phyloP scores from a whole-genome alignment of 2,329 filamentous ascomycete genomes.

The Aspergillus piperis region DNA sequence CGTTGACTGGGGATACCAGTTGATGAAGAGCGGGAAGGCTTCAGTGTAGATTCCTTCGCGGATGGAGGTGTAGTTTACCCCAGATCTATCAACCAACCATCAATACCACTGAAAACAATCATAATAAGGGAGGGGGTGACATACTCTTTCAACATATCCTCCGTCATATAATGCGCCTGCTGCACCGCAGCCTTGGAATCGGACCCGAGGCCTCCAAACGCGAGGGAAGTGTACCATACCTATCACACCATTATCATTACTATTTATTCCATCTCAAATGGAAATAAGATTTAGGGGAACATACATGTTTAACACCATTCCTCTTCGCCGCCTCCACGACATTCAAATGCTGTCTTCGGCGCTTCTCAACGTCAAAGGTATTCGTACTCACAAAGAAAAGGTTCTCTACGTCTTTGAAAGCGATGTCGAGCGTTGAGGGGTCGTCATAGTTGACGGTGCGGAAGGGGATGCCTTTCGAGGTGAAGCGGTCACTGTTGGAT shows the following conservation, averaged over 20 bases:
- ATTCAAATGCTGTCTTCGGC: slow-evolving; percentile 49
- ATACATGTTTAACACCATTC: slow-evolving; percentile 54
- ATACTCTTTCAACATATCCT: slow-evolving; percentile 51
- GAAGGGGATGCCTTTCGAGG: slow-evolving; percentile 50
- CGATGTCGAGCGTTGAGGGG: slow-evolving; percentile 46
- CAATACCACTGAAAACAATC: no score
- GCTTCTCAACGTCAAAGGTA: slow-evolving; percentile 50
- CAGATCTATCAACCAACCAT: slow-evolving; percentile 18
- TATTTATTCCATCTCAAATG: neutral
- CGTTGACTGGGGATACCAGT: slow-evolving; percentile 39
- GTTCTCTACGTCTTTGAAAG: slow-evolving; percentile 55
- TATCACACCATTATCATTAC: slow-evolving; percentile 14
- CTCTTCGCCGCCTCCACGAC: slow-evolving; percentile 57
- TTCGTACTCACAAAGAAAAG: slow-evolving; percentile 61
- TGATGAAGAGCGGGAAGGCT: slow-evolving; percentile 61
- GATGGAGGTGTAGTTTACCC: slow-evolving; percentile 55
- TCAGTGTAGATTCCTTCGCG: slow-evolving; percentile 63
- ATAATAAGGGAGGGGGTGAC: neutral
- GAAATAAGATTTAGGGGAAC: neutral
- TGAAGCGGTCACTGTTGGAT: slow-evolving; percentile 42
- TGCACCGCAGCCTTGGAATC: slow-evolving; percentile 55
- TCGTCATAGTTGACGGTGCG: slow-evolving; percentile 57
- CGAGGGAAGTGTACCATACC: slow-evolving; percentile 61
- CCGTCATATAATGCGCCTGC: slow-evolving; percentile 60
- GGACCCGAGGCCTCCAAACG: slow-evolving; percentile 52